Base-by-base conservation (phyloP, 768 basidiomycete species). In the Suillus subaureus region DNA sequence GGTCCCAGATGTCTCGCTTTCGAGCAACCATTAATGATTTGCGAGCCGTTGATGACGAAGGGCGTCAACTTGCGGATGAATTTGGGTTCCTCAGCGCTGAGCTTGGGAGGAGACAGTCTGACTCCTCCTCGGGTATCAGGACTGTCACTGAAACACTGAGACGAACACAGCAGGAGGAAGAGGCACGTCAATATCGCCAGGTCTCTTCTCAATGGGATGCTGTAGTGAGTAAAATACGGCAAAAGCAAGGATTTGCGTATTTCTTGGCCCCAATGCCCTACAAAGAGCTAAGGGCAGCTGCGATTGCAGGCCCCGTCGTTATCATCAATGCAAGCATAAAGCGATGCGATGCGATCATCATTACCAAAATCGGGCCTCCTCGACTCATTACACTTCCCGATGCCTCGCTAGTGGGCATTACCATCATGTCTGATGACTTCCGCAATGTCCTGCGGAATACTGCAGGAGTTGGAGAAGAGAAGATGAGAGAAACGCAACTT, bases 281-380 rank as follows among this genome's bases (percentile, higher is more conserved):
- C 40, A 67, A 69, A 26, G 45, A 63, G 18, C 61, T 76, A 18
- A 67, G 66, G 26, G 58, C 15, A 1, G 70, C 72, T 28, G 73
- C 77, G 4, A 57, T 64, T 1, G 70, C 66, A 2, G 79, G 79
- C 3, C 78, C 79, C 6, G 72, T 79, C n/a, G 75, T 81, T 23
- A 64, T 83, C 18, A 69, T 82, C 55, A 82, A 81, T 45, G 65
- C 74, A 31, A 68, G 72, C 64, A 31, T 39, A 12, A 64, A 33
- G 42, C 71, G 78, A n/a, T 83, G 79, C 43, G 79, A 83, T 64
- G 81, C 79, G 0, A 33, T 83, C 33, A 76, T 81, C 15, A 69
- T 81, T 28, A 49, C 71, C n/a, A 49, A 69, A 13, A 65, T 68
- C 12, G 65, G 64, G 11, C 40, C 68, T 2, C 74, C 73, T 0